Conservation (phyloP, 192 early-diverging fungal species). For the Haplosporangium gracile region DNA sequence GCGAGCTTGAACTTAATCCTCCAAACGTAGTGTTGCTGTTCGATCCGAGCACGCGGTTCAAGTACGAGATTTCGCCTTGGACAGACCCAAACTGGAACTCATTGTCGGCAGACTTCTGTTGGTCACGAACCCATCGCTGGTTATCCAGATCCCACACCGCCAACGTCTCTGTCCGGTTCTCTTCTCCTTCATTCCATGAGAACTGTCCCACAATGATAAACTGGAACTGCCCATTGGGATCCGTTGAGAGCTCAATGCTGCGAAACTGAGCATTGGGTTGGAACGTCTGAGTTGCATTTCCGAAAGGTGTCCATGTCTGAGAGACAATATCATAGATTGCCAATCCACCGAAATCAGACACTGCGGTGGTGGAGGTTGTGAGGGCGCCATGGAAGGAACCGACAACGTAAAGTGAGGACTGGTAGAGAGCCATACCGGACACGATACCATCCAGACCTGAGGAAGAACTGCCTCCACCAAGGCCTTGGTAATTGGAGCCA, state of each 20-base stretch:
- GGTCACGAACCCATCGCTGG: conserved; percentile 20
- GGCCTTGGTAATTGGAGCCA: conserved; percentile 25
- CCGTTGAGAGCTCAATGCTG: conserved; percentile 19
- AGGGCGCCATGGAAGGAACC: conserved; percentile 43
- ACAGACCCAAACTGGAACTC: conserved; percentile 33
- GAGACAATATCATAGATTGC: conserved; percentile 19
- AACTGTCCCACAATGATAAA: conserved; percentile 25
- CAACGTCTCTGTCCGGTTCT: background rate
- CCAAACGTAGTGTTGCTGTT: background rate
- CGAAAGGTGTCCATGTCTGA: conserved; percentile 21
- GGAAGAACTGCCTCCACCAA: conserved; percentile 9
- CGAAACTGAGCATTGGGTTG: conserved; percentile 16
- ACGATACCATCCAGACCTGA: conserved; percentile 66
- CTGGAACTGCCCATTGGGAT: conserved; percentile 24
- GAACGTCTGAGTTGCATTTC: conserved; percentile 28
- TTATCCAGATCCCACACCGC: conserved; percentile 33
- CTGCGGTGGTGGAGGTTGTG: background rate
- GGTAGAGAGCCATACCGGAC: conserved; percentile 45
- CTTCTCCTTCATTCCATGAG: background rate
- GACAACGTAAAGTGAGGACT: conserved; percentile 44
- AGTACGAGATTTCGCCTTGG: conserved; percentile 34
- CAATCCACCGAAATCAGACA: conserved; percentile 13
- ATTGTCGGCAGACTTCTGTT: background rate
- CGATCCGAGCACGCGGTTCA: conserved; percentile 32
- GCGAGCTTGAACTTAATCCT: background rate